Evolutionary conservation across 805 yeast genomes (phyloP).

Genomic region (Schwanniomyces pseudopolymorphus): DNA sequence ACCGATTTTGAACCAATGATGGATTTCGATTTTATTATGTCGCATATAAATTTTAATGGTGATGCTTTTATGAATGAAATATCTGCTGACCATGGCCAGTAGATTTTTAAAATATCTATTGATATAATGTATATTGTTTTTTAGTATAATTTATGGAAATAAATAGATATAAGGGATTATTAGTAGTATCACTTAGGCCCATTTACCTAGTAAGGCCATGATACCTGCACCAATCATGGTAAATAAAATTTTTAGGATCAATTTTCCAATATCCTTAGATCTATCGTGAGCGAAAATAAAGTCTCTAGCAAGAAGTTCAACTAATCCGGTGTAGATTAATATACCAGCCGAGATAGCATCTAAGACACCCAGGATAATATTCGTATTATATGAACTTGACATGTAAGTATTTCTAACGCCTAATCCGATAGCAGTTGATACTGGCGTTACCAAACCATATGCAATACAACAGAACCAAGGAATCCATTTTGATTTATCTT

Average conservation of each 20-base stretch:
- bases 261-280: constrained; percentile 46
- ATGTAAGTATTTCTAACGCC: constrained; percentile 66
- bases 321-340: constrained; percentile 71
- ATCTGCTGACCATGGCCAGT: neutral
- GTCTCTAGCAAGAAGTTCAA: constrained; percentile 79
- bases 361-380: constrained; percentile 68
- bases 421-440: constrained; percentile 76
- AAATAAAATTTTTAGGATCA: constrained; percentile 49
- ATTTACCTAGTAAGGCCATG: constrained; percentile 75
- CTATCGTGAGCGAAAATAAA: constrained; percentile 65
- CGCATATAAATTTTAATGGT: neutral
- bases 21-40: constrained; percentile 1
- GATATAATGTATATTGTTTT: neutral
- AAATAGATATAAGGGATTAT: neutral
- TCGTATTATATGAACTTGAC: constrained; percentile 56
- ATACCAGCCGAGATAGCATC: constrained; percentile 80
- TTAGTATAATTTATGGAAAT: neutral
- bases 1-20: neutral
- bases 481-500: constrained; percentile 32
- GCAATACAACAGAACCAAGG: constrained; percentile 57
- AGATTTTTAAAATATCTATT: neutral
- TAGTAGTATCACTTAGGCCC: constrained; percentile 47
- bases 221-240: constrained; percentile 69
- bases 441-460: constrained; percentile 63
- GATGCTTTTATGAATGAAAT: constrained; percentile 1